Evolutionary conservation across 805 yeast species (phyloP), one percentile per base, ranked within the genome.

Genomic region (Yamadazyma akitaensis): DNA sequence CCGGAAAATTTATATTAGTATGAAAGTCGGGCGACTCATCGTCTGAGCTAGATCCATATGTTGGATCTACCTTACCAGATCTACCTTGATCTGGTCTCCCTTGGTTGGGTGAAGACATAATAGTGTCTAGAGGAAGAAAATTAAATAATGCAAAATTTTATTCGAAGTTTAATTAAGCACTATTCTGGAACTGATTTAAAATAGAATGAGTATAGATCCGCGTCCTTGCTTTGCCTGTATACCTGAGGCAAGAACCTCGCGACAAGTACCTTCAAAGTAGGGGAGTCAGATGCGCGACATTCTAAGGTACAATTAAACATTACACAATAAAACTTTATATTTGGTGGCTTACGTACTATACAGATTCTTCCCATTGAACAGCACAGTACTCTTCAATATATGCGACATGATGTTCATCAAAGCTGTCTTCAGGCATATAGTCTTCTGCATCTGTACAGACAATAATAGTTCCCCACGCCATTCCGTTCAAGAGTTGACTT

Each of bases 391-490:
- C 96, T 57, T 84, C 85, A 1, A 81, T 78, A 56, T 88, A 88
- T 0, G 88, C 96, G n/a, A 88, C 90, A 36, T 80, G 78, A 47
- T 80, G 71, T 7, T 68, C 76, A 51, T 85, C 90, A 38, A 81
- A 64, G 21, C 48, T 55, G 46, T 54, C 65, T 30, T 58, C 61
- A 5, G 89, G 84, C 13, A 72, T 65, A 50, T 70, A 80, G 59
- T 88, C 95, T 53, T 80, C 83, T 7, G 67, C 64, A 54, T 88
- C 90, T 0, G 97, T 88, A 36, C 83, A 87, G 1, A 92, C 86
- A 21, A 88, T 68, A 26, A 94, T 86, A 0, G 98, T 87, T 1
- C 97, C 98, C 99, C 99, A 94, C 51, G 92, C 95, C 96, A 92
- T 92, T 11, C 98, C 97, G 31, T 80, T 80, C 37, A 76, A 56